Conservation (phyloP, 352 stramenopile species). For the Blastocystis sp. region DNA sequence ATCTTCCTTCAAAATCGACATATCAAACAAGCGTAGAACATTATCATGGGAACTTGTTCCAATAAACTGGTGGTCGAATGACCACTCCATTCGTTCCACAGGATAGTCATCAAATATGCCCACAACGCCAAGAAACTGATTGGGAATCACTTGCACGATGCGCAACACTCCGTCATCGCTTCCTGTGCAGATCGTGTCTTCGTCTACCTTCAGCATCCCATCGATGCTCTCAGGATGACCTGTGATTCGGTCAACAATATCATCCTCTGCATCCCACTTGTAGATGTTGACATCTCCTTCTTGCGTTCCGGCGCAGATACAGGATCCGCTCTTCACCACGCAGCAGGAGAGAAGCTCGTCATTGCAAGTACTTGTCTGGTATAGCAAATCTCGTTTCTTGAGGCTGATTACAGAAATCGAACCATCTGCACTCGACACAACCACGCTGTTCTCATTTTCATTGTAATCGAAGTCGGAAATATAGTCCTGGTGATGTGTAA, state of each 20-base stretch:
- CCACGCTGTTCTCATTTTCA: not conserved
- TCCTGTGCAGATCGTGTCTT: constrained; percentile 52
- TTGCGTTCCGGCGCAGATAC: constrained; percentile 36
- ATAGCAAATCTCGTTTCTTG: constrained; percentile 32
- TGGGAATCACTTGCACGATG: constrained; percentile 33
- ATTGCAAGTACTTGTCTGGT: constrained; percentile 41
- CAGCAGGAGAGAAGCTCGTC: constrained; percentile 55
- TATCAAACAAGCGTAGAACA: constrained; percentile 31
- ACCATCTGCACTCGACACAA: constrained; percentile 44
- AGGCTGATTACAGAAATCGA: constrained; percentile 18
- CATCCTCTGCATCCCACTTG: constrained; percentile 32
- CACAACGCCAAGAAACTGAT: constrained; percentile 31
- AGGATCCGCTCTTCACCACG: constrained; percentile 46
- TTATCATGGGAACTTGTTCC: constrained; percentile 43
- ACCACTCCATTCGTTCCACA: constrained; percentile 57
- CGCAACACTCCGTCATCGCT: constrained; percentile 46
- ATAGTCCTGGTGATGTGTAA: constrained; percentile 53
- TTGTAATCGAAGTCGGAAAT: constrained; percentile 56
- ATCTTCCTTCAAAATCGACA: constrained; percentile 54
- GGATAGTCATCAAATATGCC: constrained; percentile 45
- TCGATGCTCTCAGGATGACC: constrained; percentile 60
- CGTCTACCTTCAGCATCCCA: constrained; percentile 56
- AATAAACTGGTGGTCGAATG: constrained; percentile 19
- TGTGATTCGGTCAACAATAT: constrained; percentile 38
- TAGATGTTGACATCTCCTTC: constrained; percentile 50